Percentiles rank a stretch among this genome's conserved stretches.
Evolutionary conservation across 176 grass and related monocot species (phyloP).

Genomic region (Oryza officinalis): DNA sequence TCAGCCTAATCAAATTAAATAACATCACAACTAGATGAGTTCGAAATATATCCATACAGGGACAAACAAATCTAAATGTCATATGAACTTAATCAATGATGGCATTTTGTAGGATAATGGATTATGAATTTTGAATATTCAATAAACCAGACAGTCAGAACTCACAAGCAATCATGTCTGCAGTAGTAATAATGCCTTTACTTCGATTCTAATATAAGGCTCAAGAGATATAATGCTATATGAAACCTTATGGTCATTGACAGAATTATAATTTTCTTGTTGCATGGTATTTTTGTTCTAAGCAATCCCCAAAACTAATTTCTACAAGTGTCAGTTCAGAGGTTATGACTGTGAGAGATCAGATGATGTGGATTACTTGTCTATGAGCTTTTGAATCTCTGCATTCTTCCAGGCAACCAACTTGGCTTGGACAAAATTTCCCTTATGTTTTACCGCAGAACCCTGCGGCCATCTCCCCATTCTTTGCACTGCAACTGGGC

Average conservation of each 20-base stretch:
- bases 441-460: constrained; percentile 24
- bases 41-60: not conserved
- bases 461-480: constrained; percentile 30
- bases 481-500: constrained; percentile 26
- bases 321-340: constrained; percentile 13
- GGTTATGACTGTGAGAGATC: not conserved
- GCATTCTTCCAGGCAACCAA: constrained; percentile 75
- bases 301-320: not conserved
- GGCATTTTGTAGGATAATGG: not conserved
- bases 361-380: constrained; percentile 50
- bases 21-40: constrained; percentile 35
- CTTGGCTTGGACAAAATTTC: constrained; percentile 48
- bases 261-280: constrained; percentile 11
- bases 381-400: constrained; percentile 60
- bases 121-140: constrained; percentile 19
- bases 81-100: not conserved
- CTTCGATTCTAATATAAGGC: constrained; percentile 12
- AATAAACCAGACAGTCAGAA: constrained; percentile 1
- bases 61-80: not conserved
- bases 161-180: not conserved
- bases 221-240: constrained; percentile 14
- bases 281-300: constrained; percentile 29
- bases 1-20: constrained; percentile 55
- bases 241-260: not conserved
- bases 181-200: not conserved